Conservation (phyloP, 2,329 filamentous ascomycete species). For the Lecanosticta acicola region DNA sequence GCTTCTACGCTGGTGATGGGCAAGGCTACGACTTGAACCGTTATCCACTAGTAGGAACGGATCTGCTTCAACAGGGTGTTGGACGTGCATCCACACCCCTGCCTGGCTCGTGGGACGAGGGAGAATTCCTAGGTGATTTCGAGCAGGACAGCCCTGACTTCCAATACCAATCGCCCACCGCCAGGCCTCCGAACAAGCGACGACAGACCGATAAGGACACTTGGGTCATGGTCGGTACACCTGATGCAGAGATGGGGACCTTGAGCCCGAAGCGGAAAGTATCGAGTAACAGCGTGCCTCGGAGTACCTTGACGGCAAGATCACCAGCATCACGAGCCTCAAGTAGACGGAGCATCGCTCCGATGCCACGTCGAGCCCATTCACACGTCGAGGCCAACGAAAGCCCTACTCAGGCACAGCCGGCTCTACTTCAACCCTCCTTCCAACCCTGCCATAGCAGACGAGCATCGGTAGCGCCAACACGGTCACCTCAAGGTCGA, state of each 20-base stretch:
- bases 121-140: constrained; percentile 43
- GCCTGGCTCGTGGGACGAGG: constrained; percentile 51
- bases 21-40: constrained; percentile 56
- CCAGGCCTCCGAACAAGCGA: constrained; percentile 38
- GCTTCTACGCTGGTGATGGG: constrained; percentile 83
- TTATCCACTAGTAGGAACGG: constrained; percentile 11
- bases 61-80: constrained; percentile 22
- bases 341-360: constrained; percentile 36
- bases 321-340: constrained; percentile 28
- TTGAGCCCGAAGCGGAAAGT: constrained; percentile 34
- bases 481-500: constrained; percentile 37
- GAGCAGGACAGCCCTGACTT: constrained; percentile 40
- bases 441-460: constrained; percentile 30
- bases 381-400: constrained; percentile 21
- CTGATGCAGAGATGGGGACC: constrained; percentile 52
- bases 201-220: constrained; percentile 44
- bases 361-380: constrained; percentile 38
- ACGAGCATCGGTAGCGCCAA: constrained; percentile 51
- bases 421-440: background rate
- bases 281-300: constrained; percentile 28
- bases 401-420: constrained; percentile 32
- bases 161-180: constrained; percentile 27
- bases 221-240: constrained; percentile 44
- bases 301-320: constrained; percentile 11
- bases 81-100: constrained; percentile 39